These are phyloP conservation scores for Sideroxylon spinosum DNA, from an alignment of 179 eudicot species.

Conservation along the genomic window DNA sequence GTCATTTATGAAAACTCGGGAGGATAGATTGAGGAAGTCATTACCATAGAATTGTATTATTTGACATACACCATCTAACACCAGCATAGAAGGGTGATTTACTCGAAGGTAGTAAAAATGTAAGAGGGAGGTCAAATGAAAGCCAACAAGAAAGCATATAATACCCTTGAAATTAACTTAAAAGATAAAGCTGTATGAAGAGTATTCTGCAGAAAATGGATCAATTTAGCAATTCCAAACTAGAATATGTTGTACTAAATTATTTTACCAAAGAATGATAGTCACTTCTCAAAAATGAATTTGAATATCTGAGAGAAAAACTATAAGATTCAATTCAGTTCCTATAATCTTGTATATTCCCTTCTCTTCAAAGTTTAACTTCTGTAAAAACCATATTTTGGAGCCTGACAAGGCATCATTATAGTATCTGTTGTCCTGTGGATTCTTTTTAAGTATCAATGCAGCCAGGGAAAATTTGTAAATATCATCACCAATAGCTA, in stretches of 20 bases:
- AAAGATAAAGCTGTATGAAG: neutral
- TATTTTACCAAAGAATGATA: neutral
- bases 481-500: neutral
- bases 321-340: neutral
- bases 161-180: neutral
- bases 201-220: neutral
- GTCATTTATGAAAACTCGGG: no score
- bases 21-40: no score
- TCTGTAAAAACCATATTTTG: neutral
- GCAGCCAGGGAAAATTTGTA: neutral
- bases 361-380: neutral
- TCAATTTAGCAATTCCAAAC: neutral
- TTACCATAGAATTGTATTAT: neutral
- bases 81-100: neutral
- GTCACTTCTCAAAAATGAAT: conserved; percentile 4
- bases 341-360: neutral
- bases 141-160: neutral
- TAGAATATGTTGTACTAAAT: neutral
- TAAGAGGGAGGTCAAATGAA: neutral
- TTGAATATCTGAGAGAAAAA: conserved; percentile 8
- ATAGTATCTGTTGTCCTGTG: neutral
- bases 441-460: neutral
- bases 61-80: neutral
- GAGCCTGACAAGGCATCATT: neutral
- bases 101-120: neutral